Evolutionary conservation across 495 filamentous ascomycete species (phyloP).

Genomic region (Aspergillus diversus): DNA sequence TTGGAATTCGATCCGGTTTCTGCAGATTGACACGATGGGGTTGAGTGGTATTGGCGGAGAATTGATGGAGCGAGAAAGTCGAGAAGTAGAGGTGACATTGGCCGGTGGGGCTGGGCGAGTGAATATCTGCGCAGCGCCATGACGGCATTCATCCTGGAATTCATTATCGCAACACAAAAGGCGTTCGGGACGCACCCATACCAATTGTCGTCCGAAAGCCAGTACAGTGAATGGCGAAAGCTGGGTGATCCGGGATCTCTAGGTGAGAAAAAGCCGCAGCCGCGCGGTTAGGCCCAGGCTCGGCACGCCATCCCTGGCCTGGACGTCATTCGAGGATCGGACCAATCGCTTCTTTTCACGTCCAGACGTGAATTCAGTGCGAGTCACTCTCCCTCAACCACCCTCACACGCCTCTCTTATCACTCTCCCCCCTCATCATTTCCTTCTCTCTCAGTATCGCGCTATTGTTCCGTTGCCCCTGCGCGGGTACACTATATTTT

Average conservation of each 20-base stretch:
- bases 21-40: slow-evolving; percentile 23
- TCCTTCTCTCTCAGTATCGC: slow-evolving; percentile 4
- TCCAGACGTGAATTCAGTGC: slow-evolving; percentile 20
- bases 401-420: slow-evolving; percentile 15
- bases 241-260: slow-evolving; percentile 4
- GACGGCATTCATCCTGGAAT: slow-evolving; percentile 13
- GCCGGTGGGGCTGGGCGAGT: slow-evolving; percentile 23
- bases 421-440: slow-evolving; percentile 2
- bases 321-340: slow-evolving; percentile 29
- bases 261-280: slow-evolving; percentile 24
- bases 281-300: slow-evolving; percentile 29
- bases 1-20: slow-evolving; percentile 26
- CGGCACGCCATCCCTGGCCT: slow-evolving; percentile 27
- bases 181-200: background rate
- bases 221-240: background rate
- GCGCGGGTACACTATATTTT: slow-evolving; percentile 8
- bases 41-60: slow-evolving; percentile 37
- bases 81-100: slow-evolving; percentile 34
- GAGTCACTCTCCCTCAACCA: slow-evolving; percentile 19
- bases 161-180: background rate
- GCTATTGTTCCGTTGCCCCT: background rate
- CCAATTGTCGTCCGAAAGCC: background rate
- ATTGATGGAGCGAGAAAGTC: slow-evolving; percentile 49
- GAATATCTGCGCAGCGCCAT: slow-evolving; percentile 25
- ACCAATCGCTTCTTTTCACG: slow-evolving; percentile 24